phyloP scores from a whole-genome alignment of 139 green algal genomes.

The Chlorokybus atmophyticus region DNA sequence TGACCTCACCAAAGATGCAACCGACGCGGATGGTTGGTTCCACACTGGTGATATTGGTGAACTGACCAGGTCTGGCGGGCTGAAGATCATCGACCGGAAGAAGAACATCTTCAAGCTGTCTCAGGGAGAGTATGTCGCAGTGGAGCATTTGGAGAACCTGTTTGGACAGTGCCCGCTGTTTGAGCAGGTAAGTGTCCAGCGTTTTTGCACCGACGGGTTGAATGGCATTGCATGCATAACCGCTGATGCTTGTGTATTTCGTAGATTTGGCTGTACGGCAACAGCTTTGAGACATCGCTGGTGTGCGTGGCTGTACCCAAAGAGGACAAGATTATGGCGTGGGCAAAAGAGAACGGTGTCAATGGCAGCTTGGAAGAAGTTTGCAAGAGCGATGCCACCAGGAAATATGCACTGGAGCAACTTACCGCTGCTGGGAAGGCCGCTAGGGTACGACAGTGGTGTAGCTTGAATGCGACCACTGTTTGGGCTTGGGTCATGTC shows the following conservation, averaged over 20 bases:
- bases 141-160: conserved; percentile 84
- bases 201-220: conserved; percentile 23
- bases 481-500: no score
- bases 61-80: conserved; percentile 4
- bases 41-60: conserved; percentile 63
- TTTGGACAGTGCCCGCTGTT: conserved; percentile 31
- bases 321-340: conserved; percentile 46
- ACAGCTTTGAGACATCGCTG: conserved; percentile 62
- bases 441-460: conserved; percentile 44
- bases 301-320: conserved; percentile 78
- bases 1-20: conserved; percentile 39
- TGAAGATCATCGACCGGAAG: conserved; percentile 92
- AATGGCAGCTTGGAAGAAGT: conserved; percentile 19
- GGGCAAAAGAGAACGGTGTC: conserved; percentile 2
- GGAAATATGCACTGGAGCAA: conserved; percentile 33
- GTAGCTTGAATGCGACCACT: no score
- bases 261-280: conserved; percentile 80
- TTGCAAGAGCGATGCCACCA: conserved; percentile 19
- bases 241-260: conserved; percentile 30
- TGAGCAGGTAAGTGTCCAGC: not conserved
- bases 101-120: conserved; percentile 94
- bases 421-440: conserved; percentile 56
- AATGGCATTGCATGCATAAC: not conserved
- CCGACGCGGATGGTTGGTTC: conserved; percentile 85
- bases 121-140: conserved; percentile 82